phyloP scores from a whole-genome alignment of 257 asterid species.

The Solanum pimpinellifolium region DNA sequence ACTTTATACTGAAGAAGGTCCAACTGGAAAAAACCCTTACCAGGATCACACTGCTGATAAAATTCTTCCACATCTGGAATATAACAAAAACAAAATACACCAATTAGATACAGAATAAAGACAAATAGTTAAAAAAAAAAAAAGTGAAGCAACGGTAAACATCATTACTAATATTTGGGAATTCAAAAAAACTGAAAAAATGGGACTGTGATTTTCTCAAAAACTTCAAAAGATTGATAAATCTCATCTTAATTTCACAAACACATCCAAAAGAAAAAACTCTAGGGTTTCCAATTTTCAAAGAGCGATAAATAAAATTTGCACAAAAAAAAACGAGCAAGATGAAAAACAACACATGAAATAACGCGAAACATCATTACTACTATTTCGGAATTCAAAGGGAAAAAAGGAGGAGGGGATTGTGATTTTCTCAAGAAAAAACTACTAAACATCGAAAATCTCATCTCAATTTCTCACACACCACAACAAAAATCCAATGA shows the following conservation, averaged over 20 bases:
- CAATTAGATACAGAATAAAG: neutral
- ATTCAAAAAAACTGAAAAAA: neutral
- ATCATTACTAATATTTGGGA: neutral
- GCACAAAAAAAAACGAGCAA: neutral
- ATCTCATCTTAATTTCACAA: neutral
- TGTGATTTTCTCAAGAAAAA: neutral
- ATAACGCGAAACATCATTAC: neutral
- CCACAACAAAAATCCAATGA: neutral
- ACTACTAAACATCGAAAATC: neutral
- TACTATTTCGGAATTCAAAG: neutral
- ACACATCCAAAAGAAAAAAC: neutral
- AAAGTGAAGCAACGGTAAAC: neutral
- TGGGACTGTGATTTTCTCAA: neutral
- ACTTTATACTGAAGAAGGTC: neutral
- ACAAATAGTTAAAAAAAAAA: neutral
- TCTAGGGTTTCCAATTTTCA: neutral
- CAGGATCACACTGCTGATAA: slow-evolving; percentile 49
- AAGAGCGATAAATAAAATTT: neutral
- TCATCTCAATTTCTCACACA: neutral
- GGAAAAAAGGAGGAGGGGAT: neutral
- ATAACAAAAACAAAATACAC: neutral
- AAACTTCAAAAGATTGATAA: neutral
- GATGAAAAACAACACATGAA: neutral
- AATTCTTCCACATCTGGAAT: slow-evolving; percentile 53
- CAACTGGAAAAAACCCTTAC: slow-evolving; percentile 2